Evolutionary conservation across 768 basidiomycete genomes (phyloP), one percentile per base, ranked within the genome.

Genomic region (Trichaptum fuscoviolaceum): DNA sequence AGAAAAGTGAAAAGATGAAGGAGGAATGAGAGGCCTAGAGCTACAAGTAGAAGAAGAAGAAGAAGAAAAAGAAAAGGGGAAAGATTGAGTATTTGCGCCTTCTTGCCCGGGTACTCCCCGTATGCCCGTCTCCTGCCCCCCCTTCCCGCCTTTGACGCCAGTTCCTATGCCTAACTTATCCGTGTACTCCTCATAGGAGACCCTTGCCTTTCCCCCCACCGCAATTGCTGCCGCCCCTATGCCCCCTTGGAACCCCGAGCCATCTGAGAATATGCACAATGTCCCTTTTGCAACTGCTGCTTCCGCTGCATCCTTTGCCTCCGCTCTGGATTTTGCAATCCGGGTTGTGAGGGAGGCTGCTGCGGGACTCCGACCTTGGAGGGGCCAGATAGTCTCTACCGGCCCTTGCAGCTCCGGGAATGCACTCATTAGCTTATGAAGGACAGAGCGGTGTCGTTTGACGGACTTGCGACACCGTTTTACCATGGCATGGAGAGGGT

Each of bases 341-440:
- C 52, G 12, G 0, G 30, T 52, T 0, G 8, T 65, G 65, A 67
- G n/a, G 63, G 30, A 10, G 35, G 18, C 7, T 7, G 35, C 7
- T 7, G 7, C 17, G 35, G 35, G n/a, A n/a, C n/a, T 2, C 8
- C 25, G 18, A 61, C 12, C 59, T 62, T 0, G 72, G 69, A 20
- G 36, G 20, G 1, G 36, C 24, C 8, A 36, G 35, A 15, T 25
- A 0, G 64, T 1, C 0, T 36, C 7, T n/a, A 74, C 69, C 0
- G n/a, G n/a, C 35, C 74, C 70, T 5, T 64, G 23, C 0, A 7
- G 3, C 0, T 5, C 17, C 0, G 66, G 0, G 57, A 35, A 71
- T 0, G 57, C 17, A 5, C 62, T 64, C 15, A 71, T 35, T n/a
- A n/a, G n/a, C n/a, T n/a, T n/a, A n/a, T n/a, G n/a, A n/a, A n/a